Conservation (phyloP, 306 rosid species). For the Geum urbanum region DNA sequence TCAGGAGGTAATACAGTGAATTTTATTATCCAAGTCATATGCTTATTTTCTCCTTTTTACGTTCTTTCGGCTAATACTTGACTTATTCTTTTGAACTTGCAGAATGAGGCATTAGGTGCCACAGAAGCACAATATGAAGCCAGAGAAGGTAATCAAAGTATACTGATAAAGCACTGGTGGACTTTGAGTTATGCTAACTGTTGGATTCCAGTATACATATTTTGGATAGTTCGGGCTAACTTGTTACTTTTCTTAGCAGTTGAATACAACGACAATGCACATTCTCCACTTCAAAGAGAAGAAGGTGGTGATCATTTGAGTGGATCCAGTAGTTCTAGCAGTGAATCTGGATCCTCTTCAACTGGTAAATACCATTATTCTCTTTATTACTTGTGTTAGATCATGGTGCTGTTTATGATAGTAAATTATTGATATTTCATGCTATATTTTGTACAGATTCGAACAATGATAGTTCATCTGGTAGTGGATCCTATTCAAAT, state of each 20-base stretch:
- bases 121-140: conserved; percentile 32
- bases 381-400: background rate
- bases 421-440: background rate
- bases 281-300: conserved; percentile 36
- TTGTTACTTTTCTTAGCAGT: background rate
- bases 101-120: conserved; percentile 37
- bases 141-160: conserved; percentile 41
- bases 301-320: conserved; percentile 39
- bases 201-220: conserved; percentile 1
- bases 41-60: background rate
- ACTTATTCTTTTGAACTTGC: conserved; percentile 21
- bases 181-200: background rate
- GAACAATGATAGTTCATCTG: conserved; percentile 60
- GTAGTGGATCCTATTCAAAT: conserved; percentile 64
- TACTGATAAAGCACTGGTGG: background rate
- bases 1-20: conserved; percentile 32
- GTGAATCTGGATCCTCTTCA: conserved; percentile 60
- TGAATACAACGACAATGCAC: conserved; percentile 35
- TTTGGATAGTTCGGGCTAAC: background rate
- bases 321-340: conserved; percentile 63
- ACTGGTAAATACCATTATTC: conserved; percentile 7
- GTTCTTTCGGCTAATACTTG: conserved; percentile 19
- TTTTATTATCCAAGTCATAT: background rate
- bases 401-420: conserved; percentile 9
- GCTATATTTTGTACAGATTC: conserved; percentile 53